Conservation (phyloP, 192 early-diverging fungal species). For the Coemansia sp. region DNA sequence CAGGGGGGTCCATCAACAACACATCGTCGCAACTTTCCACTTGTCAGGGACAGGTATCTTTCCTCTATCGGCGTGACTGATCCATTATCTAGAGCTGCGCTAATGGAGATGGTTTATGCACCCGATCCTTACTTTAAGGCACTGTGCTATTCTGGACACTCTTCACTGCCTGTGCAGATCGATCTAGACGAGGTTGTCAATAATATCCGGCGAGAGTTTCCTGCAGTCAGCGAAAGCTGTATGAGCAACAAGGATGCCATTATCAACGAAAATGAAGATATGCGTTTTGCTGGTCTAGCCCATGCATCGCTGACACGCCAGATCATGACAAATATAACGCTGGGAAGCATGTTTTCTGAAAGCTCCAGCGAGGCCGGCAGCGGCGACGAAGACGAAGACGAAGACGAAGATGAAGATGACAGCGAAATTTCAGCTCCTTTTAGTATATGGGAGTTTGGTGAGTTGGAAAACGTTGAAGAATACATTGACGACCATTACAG, state of each 20-base stretch:
- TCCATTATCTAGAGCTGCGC: slow-evolving; percentile 5
- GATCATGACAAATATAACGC: slow-evolving; percentile 24
- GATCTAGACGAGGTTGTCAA: slow-evolving; percentile 2
- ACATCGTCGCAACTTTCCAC: slow-evolving; percentile 37
- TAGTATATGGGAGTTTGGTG: too few relatives aligned
- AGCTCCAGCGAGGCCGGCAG: slow-evolving; percentile 1
- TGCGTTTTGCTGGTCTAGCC: slow-evolving; percentile 18
- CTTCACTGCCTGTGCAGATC: slow-evolving; percentile 7
- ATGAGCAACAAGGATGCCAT: slow-evolving; percentile 6
- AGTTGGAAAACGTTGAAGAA: too few relatives aligned
- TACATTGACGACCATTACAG: too few relatives aligned
- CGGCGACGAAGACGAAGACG: slow-evolving; percentile 7
- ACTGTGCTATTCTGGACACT: slow-evolving; percentile 16
- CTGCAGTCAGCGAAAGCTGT: slow-evolving; percentile 24
- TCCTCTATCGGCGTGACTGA: slow-evolving; percentile 9
- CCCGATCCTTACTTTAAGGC: slow-evolving; percentile 30
- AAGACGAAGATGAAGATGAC: not conserved
- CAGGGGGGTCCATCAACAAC: slow-evolving; percentile 33
- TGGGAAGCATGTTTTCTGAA: slow-evolving; percentile 12
- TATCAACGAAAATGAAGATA: slow-evolving; percentile 26
- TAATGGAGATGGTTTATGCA: slow-evolving; percentile 17
- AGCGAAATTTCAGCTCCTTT: too few relatives aligned
- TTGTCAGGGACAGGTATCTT: slow-evolving; percentile 21
- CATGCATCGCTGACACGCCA: slow-evolving; percentile 27
- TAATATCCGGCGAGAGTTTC: slow-evolving; percentile 15